Evolutionary conservation across 148 eudicot species (phyloP).

Genomic region (Spergularia bocconei): DNA sequence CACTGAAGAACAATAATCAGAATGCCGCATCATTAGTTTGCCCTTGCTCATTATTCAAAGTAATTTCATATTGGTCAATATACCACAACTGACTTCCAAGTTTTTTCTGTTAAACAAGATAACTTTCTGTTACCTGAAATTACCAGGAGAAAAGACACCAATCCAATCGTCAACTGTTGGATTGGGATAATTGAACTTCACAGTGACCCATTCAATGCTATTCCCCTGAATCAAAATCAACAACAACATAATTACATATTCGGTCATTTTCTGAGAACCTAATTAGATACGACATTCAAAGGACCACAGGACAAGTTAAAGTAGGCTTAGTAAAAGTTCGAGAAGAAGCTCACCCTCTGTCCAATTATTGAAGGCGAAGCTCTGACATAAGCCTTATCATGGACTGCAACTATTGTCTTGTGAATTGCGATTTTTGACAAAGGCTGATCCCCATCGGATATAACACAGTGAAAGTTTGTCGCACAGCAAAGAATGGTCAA

Average conservation of each 20-base stretch:
- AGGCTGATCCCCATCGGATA: constrained; percentile 69
- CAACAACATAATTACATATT: background rate
- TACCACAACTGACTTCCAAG: no score
- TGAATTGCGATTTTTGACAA: constrained; percentile 66
- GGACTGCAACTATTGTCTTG: constrained; percentile 43
- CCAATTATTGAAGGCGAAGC: constrained; percentile 80
- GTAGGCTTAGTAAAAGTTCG: no score
- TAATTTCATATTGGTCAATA: no score
- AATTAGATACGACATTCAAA: no score
- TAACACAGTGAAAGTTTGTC: constrained; percentile 27
- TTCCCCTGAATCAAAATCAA: constrained; percentile 35
- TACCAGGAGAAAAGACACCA: constrained; percentile 92
- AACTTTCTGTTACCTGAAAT: constrained; percentile 51
- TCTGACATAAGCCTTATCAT: constrained; percentile 52
- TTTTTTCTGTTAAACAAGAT: background rate
- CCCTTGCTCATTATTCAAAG: no score
- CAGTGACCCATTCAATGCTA: constrained; percentile 63
- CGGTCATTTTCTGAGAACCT: no score
- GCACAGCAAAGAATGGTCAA: constrained; percentile 36
- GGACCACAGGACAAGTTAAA: no score
- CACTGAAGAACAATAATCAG: constrained; percentile 19
- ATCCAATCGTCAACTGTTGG: constrained; percentile 81
- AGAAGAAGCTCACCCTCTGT: constrained; percentile 37
- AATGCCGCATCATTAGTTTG: no score
- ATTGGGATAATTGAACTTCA: constrained; percentile 49